Evolutionary conservation across 2,329 filamentous ascomycete genomes (phyloP), one percentile per base, ranked within the genome.

Genomic region (Chrysoporthe austroafricana): DNA sequence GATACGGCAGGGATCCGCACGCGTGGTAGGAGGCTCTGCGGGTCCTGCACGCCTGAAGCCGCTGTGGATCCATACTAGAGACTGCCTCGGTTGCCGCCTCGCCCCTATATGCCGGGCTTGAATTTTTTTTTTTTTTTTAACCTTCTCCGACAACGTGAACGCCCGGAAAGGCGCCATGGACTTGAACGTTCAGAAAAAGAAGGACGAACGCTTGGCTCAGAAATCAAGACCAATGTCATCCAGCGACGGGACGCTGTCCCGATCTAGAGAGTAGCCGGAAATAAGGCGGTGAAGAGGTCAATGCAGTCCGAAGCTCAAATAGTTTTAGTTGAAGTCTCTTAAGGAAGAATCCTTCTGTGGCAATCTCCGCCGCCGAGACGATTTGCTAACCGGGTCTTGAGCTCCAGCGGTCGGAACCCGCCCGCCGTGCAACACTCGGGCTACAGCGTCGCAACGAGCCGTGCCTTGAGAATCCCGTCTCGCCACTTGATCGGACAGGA

Each of bases 1-100:
- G 42, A 48, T 46, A 48, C 61, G 48, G 43, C 57, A 63, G 62
- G 58, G 67, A 57, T 18, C 61, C 32, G 18, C 50, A n/a, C 56
- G 39, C 44, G 43, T 69, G 48, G 36, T n/a, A n/a, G 43, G 62
- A 63, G 68, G 62, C 62, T 68, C 58, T 66, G 67, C 67, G 67
- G 67, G 56, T 67, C 67, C 59, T 54, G 50, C 26, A 54, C 60
- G 60, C 34, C 8, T 16, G 11, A 36, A 62, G 60, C 60, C 44
- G 43, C 34, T 48, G 56, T 65, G 63, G 56, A 3, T 43, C 34
- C 43, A 16, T 39, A 36, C 16, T 6, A 50, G 54, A 43, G 43
- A n/a, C n/a, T 65, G 63, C 54, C 63, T 64, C 63, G 52, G 63
- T 42, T 58, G 39, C n/a, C 52, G 60, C 60, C 60, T 62, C 26